Evolutionary conservation across 1,139 yeast genomes (phyloP).

Genomic region (Candida albicans): DNA sequence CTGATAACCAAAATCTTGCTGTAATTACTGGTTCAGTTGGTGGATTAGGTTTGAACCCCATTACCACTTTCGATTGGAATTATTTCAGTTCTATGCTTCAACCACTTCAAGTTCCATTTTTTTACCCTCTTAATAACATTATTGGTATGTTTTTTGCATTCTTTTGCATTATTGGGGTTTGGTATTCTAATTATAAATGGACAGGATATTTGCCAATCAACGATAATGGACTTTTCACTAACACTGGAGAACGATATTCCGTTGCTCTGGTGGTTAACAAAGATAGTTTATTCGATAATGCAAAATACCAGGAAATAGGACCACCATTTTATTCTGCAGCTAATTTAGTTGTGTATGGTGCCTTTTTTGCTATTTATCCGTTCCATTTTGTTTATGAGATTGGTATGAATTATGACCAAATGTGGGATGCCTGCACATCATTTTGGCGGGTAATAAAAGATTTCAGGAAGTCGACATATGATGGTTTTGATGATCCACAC

Average conservation of each 20-base stretch:
- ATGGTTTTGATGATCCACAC: conserved; percentile 49
- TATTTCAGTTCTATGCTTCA: conserved; percentile 17
- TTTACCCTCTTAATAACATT: conserved; percentile 39
- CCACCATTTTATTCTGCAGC: conserved; percentile 23
- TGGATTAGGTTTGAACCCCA: conserved; percentile 63
- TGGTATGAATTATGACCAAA: conserved; percentile 27
- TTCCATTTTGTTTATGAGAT: conserved; percentile 47
- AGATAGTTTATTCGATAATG: conserved; percentile 30
- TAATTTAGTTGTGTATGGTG: conserved; percentile 49
- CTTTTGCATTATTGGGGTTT: conserved; percentile 43
- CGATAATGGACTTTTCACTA: conserved; percentile 42
- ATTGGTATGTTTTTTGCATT: conserved; percentile 48
- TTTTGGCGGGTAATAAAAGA: conserved; percentile 23
- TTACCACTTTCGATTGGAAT: conserved; percentile 55
- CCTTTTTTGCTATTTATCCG: conserved; percentile 58
- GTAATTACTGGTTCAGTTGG: conserved; percentile 52
- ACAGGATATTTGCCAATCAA: conserved; percentile 57
- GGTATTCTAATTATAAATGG: conserved; percentile 53
- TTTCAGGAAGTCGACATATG: conserved; percentile 26
- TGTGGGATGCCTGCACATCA: conserved; percentile 15
- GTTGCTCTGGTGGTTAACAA: conserved; percentile 43
- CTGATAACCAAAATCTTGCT: conserved; percentile 41
- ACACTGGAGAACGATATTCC: conserved; percentile 44
- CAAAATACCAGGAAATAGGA: conserved; percentile 44
- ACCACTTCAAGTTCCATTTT: conserved; percentile 44